Conservation (phyloP, 2,329 filamentous ascomycete species). For the Zasmidium citrigriseum region DNA sequence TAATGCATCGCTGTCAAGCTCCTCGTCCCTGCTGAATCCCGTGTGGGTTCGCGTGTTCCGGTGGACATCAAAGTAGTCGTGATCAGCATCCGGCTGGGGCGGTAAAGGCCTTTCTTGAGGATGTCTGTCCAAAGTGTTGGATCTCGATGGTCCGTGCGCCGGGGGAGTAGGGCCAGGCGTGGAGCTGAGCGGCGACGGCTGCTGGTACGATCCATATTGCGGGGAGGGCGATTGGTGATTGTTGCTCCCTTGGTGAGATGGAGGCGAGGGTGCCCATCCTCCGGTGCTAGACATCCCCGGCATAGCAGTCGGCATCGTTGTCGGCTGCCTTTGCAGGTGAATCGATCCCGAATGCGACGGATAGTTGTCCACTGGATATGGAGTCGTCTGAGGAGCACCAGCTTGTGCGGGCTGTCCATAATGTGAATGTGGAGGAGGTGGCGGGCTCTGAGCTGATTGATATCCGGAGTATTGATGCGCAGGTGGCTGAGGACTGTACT, state of each 20-base stretch:
- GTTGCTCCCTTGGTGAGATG: slow-evolving; percentile 23
- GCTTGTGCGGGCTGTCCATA: slow-evolving; percentile 20
- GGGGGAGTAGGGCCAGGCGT: slow-evolving; percentile 55
- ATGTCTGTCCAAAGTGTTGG: slow-evolving; percentile 57
- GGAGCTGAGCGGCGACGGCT: slow-evolving; percentile 37
- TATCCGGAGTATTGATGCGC: slow-evolving; percentile 15
- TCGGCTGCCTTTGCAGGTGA: slow-evolving; percentile 9
- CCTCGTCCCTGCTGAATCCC: slow-evolving; percentile 10
- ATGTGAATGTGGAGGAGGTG: slow-evolving; percentile 23
- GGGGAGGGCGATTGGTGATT: slow-evolving; percentile 31
- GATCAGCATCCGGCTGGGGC: slow-evolving; percentile 50
- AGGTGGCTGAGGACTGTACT: slow-evolving; percentile 28
- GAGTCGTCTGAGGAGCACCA: slow-evolving; percentile 17
- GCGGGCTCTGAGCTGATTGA: slow-evolving; percentile 21
- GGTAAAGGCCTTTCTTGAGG: slow-evolving; percentile 61
- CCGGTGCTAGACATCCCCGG: slow-evolving; percentile 17
- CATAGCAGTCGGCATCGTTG: slow-evolving; percentile 6
- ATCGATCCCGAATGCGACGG: slow-evolving; percentile 21
- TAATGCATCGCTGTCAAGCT: slow-evolving; percentile 49
- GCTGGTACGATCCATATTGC: slow-evolving; percentile 18
- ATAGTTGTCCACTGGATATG: slow-evolving; percentile 27
- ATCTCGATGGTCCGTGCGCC: slow-evolving; percentile 41
- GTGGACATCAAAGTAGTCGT: slow-evolving; percentile 40
- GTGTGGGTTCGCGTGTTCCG: slow-evolving; percentile 26
- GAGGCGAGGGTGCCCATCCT: slow-evolving; percentile 31